Evolutionary conservation across 225 moss, liverwort and hornwort genomes (phyloP).

Genomic region (Pseudisothecium myosuroides): DNA sequence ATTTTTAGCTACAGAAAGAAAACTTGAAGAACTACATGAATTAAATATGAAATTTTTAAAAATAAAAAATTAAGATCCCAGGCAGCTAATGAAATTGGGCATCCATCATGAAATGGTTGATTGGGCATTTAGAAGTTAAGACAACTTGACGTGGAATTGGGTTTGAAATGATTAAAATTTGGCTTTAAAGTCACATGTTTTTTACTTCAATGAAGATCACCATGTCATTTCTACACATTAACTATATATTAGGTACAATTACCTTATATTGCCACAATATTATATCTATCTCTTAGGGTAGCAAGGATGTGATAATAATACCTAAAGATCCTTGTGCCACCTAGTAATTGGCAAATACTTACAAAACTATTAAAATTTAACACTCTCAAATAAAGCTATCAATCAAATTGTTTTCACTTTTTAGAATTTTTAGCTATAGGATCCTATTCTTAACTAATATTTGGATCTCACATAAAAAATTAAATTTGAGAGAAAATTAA

Average conservation of each 20-base stretch:
- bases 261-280: background rate
- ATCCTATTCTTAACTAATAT: too few species aligned
- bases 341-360: background rate
- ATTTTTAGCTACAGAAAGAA: background rate
- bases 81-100: rapidly evolving
- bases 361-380: background rate
- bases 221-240: background rate
- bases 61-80: rapidly evolving
- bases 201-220: background rate
- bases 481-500: too few species aligned
- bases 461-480: too few species aligned
- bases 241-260: background rate
- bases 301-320: background rate
- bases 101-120: background rate
- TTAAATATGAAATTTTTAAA: background rate
- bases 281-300: background rate
- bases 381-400: background rate
- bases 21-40: background rate
- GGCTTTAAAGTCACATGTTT: background rate
- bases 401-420: background rate
- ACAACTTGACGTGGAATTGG: background rate
- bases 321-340: background rate
- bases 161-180: background rate
- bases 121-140: background rate
- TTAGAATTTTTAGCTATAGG: background rate